These are phyloP conservation scores for Gliomastix tumulicola DNA, from an alignment of 2,329 filamentous ascomycete species.

Conservation along the genomic window DNA sequence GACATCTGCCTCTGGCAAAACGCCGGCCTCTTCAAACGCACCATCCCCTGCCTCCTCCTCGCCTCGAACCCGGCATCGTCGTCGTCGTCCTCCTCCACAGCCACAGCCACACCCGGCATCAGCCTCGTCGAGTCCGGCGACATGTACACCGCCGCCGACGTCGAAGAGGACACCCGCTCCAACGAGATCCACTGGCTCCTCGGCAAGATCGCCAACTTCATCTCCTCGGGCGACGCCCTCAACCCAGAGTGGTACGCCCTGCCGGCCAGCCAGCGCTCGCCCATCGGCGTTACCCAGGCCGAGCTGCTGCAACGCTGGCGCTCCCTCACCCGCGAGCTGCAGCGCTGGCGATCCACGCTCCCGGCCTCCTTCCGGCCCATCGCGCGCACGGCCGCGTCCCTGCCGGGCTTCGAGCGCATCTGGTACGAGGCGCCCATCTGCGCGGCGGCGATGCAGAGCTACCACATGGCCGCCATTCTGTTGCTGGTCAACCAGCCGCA, in stretches of 20 bases:
- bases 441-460: conserved; percentile 58
- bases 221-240: conserved; percentile 48
- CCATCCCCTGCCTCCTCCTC: conserved; percentile 37
- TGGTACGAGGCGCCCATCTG: conserved; percentile 60
- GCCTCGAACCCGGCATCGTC: conserved; percentile 13
- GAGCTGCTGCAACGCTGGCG: background rate
- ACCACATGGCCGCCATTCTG: conserved; percentile 57
- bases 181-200: conserved; percentile 62
- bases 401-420: conserved; percentile 37
- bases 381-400: background rate
- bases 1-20: conserved; percentile 58
- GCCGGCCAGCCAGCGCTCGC: too few species aligned
- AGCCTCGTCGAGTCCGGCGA: too few species aligned
- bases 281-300: too few species aligned
- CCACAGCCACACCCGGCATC: too few species aligned
- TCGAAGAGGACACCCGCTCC: conserved; percentile 56
- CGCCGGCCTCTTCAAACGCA: conserved; percentile 55
- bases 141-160: conserved; percentile 36
- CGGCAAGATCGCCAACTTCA: conserved; percentile 59
- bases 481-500: conserved; percentile 53
- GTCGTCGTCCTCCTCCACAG: too few species aligned
- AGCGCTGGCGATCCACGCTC: background rate
- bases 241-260: conserved; percentile 14
- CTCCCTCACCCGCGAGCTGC: background rate
- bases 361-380: background rate